These are phyloP conservation scores for Falciphora oryzae DNA, from an alignment of 2,329 filamentous ascomycete genomes.

Conservation along the genomic window DNA sequence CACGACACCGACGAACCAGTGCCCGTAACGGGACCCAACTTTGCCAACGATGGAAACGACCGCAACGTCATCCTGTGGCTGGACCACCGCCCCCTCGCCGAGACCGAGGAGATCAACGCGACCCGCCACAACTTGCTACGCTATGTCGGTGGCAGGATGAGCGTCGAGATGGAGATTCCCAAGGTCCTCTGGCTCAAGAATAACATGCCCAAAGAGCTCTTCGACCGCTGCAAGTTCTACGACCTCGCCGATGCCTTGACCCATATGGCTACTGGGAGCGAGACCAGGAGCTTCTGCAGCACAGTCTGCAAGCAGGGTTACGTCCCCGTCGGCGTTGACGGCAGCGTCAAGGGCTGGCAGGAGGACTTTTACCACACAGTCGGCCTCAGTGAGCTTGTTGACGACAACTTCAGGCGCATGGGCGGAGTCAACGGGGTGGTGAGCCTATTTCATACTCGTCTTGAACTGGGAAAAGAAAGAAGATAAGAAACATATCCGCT, in stretches of 20 bases:
- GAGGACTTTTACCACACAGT: conserved; percentile 86
- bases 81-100: conserved; percentile 84
- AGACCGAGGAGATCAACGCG: conserved; percentile 89
- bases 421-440: conserved; percentile 94
- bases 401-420: conserved; percentile 88
- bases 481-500: neutral
- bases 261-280: conserved; percentile 86
- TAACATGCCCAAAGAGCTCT: conserved; percentile 88
- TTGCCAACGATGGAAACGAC: conserved; percentile 72
- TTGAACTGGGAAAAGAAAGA: conserved; percentile 5
- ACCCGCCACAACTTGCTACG: conserved; percentile 88
- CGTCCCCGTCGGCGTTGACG: conserved; percentile 94
- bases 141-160: conserved; percentile 98
- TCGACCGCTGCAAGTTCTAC: conserved; percentile 93
- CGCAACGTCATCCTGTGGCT: conserved; percentile 97
- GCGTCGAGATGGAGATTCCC: conserved; percentile 98
- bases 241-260: conserved; percentile 90
- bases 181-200: conserved; percentile 99
- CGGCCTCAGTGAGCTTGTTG: conserved; percentile 74
- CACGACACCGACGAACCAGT: conserved; percentile 86
- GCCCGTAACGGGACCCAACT: conserved; percentile 82
- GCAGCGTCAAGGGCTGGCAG: conserved; percentile 97
- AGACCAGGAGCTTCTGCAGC: conserved; percentile 90
- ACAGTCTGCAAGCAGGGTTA: conserved; percentile 97
- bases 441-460: conserved; percentile 45